phyloP scores from a whole-genome alignment of 2,329 filamentous ascomycete species.

The Fusarium paranaense region DNA sequence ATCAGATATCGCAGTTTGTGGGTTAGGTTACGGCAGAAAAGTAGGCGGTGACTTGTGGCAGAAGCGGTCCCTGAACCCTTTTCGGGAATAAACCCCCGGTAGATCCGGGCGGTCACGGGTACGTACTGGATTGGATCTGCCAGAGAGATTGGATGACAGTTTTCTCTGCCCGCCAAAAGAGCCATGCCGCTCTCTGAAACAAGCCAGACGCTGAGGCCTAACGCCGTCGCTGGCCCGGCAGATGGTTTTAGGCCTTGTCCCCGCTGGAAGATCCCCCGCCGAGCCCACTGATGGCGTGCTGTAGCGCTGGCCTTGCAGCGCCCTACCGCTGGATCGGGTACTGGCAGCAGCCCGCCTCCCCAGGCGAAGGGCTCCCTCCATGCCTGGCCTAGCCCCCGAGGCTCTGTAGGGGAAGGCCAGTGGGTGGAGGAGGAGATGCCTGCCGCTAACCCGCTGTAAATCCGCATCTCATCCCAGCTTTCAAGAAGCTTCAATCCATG shows the following conservation, averaged over 20 bases:
- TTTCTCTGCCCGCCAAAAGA: background rate
- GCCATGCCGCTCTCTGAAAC: background rate
- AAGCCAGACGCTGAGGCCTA: conserved; percentile 6
- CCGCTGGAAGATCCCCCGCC: conserved; percentile 9
- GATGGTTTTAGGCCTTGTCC: conserved; percentile 10
- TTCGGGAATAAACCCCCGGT: conserved; percentile 10
- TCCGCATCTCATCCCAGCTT: conserved; percentile 8
- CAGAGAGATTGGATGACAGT: background rate
- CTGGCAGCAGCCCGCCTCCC: background rate
- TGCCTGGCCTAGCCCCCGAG: background rate
- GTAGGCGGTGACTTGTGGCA: conserved; percentile 47
- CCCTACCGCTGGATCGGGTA: background rate
- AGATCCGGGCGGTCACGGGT: conserved; percentile 19
- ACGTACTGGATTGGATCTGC: background rate
- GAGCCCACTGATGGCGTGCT: conserved; percentile 8
- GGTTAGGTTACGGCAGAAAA: conserved; percentile 40
- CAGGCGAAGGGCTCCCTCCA: background rate
- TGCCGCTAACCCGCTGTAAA: conserved; percentile 11
- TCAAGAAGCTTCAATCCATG: conserved; percentile 1
- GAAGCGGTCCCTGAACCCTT: conserved; percentile 30
- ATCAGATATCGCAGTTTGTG: conserved; percentile 30
- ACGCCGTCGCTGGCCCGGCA: conserved; percentile 28
- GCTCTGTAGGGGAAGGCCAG: background rate
- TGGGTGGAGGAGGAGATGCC: background rate
- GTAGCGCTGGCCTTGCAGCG: conserved; percentile 7